Evolutionary conservation across 176 grass and related monocot genomes (phyloP), one percentile per base, ranked within the genome.

Genomic region (Raddia guianensis): DNA sequence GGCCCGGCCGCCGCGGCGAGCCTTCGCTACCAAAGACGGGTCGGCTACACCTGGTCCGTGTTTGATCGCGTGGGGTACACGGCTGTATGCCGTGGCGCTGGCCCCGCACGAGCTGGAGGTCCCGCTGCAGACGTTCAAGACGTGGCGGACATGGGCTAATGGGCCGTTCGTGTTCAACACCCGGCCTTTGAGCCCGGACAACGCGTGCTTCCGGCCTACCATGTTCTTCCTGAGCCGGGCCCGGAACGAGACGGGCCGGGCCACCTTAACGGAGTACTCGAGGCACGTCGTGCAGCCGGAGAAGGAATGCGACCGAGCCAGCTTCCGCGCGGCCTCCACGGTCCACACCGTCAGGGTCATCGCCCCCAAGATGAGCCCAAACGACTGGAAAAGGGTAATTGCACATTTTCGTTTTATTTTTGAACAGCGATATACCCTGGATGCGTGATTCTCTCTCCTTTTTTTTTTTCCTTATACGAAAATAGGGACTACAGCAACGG

Each of bases 91-190:
- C 92, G 11, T 83, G 84, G 49, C 67, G 48, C 0, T 94, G 12
- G 52, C 85, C 7, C 85, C 92, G 49, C 82, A 80, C 33, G 80
- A 89, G 46, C 72, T 97, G 44, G 85, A 86, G 69, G 72, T 92
- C 5, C 90, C 95, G 3, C 87, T 94, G 20, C 63, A 49, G 87
- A 94, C 95, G n/a, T 98, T 98, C 84, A 80, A 72, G 61, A 94
- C 95, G 3, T 98, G 95, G 95, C 74, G 92, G 57, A 94, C 59
- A 73, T 85, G 6, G 67, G 80, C 83, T 72, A 44, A 77, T 1
- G 90, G 95, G 3, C 92, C 91, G 0, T 98, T 98, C 80, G 89
- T 89, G 7, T 98, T 98, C 80, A 94, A 98, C 83, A 89, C 85
- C 16, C 86, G 95, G 40, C 53, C 76, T 0, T 0, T 91, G 11